Percentiles rank a stretch among this genome's conserved stretches.
These are phyloP conservation scores for Isoetes engelmannii DNA, from an alignment of 83 land plant genomes.

Conservation along the genomic window DNA sequence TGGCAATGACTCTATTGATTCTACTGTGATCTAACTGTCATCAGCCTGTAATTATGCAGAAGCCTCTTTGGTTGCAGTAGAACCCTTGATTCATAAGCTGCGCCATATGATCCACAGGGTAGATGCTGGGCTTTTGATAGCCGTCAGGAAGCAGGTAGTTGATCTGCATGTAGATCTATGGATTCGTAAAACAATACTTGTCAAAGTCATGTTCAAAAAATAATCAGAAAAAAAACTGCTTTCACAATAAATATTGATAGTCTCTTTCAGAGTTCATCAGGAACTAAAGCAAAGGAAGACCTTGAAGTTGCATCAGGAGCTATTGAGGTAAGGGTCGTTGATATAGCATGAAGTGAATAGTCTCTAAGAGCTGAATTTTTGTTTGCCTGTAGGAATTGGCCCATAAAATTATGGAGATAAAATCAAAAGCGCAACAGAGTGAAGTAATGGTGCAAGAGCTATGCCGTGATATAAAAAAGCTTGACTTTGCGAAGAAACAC, in stretches of 20 bases:
- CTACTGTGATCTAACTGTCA: no score
- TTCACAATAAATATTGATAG: neutral
- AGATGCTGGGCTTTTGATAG: neutral
- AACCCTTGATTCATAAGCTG: slow-evolving; percentile 10
- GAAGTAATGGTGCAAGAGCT: slow-evolving; percentile 12
- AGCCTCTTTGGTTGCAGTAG: slow-evolving; percentile 4
- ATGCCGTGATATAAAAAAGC: slow-evolving; percentile 10
- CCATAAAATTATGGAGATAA: slow-evolving; percentile 2
- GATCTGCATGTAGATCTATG: neutral
- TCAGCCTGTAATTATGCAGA: neutral
- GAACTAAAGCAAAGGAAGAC: slow-evolving; percentile 10
- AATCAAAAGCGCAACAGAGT: slow-evolving; percentile 5
- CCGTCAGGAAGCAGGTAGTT: neutral
- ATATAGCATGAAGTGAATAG: neutral
- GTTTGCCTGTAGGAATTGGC: neutral
- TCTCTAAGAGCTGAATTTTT: neutral
- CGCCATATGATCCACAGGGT: neutral
- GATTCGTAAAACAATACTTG: neutral
- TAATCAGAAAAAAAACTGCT: neutral
- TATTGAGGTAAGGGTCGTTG: slow-evolving; percentile 1
- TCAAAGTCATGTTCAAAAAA: neutral
- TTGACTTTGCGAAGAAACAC: slow-evolving; percentile 5
- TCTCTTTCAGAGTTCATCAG: slow-evolving; percentile 7
- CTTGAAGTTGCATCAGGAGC: slow-evolving; percentile 3
- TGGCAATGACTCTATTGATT: no score